phyloP scores from a whole-genome alignment of 495 filamentous ascomycete species.

The Lophium mytilinum region DNA sequence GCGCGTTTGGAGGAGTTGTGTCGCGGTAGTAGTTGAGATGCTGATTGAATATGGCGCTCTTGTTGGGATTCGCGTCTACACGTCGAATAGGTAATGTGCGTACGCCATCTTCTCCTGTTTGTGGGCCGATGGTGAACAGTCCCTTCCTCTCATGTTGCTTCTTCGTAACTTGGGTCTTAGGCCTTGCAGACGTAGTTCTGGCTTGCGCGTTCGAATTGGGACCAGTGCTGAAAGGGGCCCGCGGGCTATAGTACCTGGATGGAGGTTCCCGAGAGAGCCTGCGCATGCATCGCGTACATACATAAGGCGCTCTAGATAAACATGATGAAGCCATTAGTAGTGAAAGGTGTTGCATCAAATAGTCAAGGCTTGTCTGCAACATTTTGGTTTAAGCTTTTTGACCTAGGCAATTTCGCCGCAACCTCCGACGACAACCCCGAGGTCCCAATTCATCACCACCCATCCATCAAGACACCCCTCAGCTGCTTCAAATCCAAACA shows the following conservation, averaged over 20 bases:
- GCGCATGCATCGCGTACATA: neutral
- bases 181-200: no score
- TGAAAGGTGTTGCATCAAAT: neutral
- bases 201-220: no score
- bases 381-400: no score
- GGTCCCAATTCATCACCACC: neutral
- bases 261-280: neutral
- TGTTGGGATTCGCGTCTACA: neutral
- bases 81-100: neutral
- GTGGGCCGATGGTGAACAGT: no score
- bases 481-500: neutral
- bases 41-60: neutral
- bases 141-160: no score
- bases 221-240: no score
- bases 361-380: no score
- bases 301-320: neutral
- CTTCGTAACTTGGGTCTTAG: no score
- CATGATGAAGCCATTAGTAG: neutral
- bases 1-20: constrained; percentile 44
- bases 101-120: no score
- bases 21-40: constrained; percentile 50
- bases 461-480: neutral
- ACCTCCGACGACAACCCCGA: constrained; percentile 6
- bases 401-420: constrained; percentile 8
- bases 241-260: no score